These are phyloP conservation scores for Proliferodiscus dingleyae DNA, from an alignment of 2,329 filamentous ascomycete species.

Conservation along the genomic window DNA sequence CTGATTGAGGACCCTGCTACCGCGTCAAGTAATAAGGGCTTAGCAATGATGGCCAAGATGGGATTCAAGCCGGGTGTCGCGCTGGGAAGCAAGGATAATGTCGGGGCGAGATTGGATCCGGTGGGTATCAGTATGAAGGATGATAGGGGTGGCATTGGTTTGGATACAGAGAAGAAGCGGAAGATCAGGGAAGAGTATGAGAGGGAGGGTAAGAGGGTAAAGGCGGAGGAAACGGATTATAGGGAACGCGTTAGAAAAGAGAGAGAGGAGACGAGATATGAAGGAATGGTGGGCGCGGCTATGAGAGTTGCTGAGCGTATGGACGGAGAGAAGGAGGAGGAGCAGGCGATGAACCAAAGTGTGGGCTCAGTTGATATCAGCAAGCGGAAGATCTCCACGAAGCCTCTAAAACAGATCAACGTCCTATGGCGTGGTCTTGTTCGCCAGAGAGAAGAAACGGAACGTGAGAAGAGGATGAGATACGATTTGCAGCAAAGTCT, in stretches of 20 bases:
- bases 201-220: constrained; percentile 52
- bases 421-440: constrained; percentile 76
- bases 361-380: constrained; percentile 17
- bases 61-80: constrained; percentile 75
- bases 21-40: constrained; percentile 71
- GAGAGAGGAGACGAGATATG: constrained; percentile 61
- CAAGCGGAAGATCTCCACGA: constrained; percentile 34
- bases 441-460: constrained; percentile 62
- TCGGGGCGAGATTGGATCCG: constrained; percentile 56
- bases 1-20: constrained; percentile 52
- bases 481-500: constrained; percentile 63
- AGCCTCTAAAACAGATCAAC: constrained; percentile 63
- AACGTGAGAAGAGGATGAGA: constrained; percentile 61
- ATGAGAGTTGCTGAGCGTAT: constrained; percentile 80
- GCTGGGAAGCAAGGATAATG: constrained; percentile 58
- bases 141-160: constrained; percentile 74
- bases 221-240: constrained; percentile 66
- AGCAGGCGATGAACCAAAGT: constrained; percentile 11
- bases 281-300: constrained; percentile 68
- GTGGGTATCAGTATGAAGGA: constrained; percentile 73
- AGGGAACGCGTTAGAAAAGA: constrained; percentile 67
- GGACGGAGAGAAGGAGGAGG: constrained; percentile 34
- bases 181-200: constrained; percentile 62
- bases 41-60: constrained; percentile 96
- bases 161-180: constrained; percentile 78